phyloP scores from a whole-genome alignment of 208 protist genomes.

The Trypanosoma brucei region DNA sequence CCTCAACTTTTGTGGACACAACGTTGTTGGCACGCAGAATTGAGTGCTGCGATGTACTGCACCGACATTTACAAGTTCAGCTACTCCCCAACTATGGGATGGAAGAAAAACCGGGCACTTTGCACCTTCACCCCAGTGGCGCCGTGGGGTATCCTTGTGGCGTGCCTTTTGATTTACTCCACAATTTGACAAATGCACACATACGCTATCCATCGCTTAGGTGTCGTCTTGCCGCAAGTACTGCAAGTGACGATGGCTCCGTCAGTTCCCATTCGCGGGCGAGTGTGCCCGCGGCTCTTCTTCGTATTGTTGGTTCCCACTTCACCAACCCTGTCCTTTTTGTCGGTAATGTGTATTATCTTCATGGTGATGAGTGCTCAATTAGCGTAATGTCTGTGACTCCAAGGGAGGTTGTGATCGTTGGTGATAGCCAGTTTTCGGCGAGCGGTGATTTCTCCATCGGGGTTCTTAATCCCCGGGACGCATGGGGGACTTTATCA shows the following conservation, averaged over 20 bases:
- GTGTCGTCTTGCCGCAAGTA: slow-evolving; percentile 8
- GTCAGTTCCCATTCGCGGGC: slow-evolving; percentile 21
- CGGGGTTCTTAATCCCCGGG: neutral
- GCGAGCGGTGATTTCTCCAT: slow-evolving; percentile 50
- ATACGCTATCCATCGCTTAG: slow-evolving; percentile 47
- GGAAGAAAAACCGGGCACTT: slow-evolving; percentile 22
- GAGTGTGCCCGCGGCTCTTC: slow-evolving; percentile 42
- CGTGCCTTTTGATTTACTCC: slow-evolving; percentile 26
- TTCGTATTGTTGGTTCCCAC: slow-evolving; percentile 32
- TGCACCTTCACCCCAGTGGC: slow-evolving; percentile 27
- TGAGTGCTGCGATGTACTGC: neutral
- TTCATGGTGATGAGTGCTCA: slow-evolving; percentile 48
- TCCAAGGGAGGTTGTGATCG: slow-evolving; percentile 44
- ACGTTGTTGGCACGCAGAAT: slow-evolving; percentile 21
- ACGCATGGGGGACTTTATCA: neutral
- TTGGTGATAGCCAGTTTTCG: slow-evolving; percentile 63
- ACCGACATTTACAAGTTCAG: neutral
- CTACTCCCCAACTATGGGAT: neutral
- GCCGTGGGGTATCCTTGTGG: slow-evolving; percentile 21
- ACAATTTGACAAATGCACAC: slow-evolving; percentile 45
- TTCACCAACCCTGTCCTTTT: slow-evolving; percentile 23
- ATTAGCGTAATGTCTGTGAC: slow-evolving; percentile 57
- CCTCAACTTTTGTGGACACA: slow-evolving; percentile 46
- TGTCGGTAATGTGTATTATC: slow-evolving; percentile 59
- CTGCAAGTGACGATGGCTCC: neutral